Evolutionary conservation across 2,329 filamentous ascomycete species (phyloP).

Genomic region (Ilyonectria robusta): DNA sequence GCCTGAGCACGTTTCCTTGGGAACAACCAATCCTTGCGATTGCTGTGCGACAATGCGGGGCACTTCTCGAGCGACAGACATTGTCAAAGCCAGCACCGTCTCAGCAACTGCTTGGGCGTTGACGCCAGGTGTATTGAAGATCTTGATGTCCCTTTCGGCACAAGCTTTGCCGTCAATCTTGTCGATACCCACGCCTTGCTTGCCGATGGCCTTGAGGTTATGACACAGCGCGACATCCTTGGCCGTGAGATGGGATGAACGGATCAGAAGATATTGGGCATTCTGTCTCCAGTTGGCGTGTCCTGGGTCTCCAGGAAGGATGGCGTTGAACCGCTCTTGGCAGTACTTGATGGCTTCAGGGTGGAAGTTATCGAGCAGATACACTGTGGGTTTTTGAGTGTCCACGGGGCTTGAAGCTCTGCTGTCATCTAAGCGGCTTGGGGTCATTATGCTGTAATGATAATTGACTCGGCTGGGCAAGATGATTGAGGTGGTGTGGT

Average conservation of each 20-base stretch:
- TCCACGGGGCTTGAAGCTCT: too few species aligned
- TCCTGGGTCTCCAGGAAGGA: slow-evolving; percentile 53
- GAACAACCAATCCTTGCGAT: slow-evolving; percentile 46
- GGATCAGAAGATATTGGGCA: slow-evolving; percentile 57
- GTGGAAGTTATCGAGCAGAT: slow-evolving; percentile 57
- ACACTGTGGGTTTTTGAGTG: slow-evolving; percentile 54
- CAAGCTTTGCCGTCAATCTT: slow-evolving; percentile 60
- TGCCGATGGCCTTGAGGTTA: slow-evolving; percentile 59
- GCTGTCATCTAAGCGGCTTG: too few species aligned
- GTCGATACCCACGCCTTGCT: slow-evolving; percentile 64
- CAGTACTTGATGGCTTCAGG: slow-evolving; percentile 53
- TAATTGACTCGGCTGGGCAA: too few species aligned
- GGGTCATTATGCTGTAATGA: too few species aligned
- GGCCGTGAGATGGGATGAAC: slow-evolving; percentile 54
- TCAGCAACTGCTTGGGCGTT: slow-evolving; percentile 60
- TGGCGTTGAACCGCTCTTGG: slow-evolving; percentile 55
- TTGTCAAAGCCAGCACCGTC: slow-evolving; percentile 53
- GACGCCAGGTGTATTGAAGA: slow-evolving; percentile 63
- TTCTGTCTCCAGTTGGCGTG: slow-evolving; percentile 57
- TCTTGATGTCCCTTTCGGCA: slow-evolving; percentile 54
- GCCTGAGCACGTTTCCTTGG: slow-evolving; percentile 59
- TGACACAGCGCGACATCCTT: slow-evolving; percentile 55
- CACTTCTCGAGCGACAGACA: slow-evolving; percentile 51
- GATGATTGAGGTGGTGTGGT: too few species aligned
- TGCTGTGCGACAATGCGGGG: slow-evolving; percentile 51